Conservation (phyloP, 2,329 filamentous ascomycete species). For the Canariomyces notabilis region DNA sequence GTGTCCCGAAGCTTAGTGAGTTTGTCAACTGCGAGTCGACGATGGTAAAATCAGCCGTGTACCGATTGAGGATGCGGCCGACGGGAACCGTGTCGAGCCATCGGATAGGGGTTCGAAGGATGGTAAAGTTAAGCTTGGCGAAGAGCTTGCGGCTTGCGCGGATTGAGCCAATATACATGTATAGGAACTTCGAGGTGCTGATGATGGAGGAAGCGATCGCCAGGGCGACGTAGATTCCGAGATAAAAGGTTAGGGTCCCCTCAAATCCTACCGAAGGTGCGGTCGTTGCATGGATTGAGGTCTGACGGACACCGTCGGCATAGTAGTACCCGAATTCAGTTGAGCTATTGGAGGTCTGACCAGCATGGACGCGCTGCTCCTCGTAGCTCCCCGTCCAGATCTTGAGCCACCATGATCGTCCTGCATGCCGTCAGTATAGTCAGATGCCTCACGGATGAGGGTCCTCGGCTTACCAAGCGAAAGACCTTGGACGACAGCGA, state of each 20-base stretch:
- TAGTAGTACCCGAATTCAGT: constrained; percentile 38
- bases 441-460: constrained; percentile 8
- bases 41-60: constrained; percentile 70
- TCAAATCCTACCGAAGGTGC: constrained; percentile 27
- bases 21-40: constrained; percentile 64
- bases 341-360: constrained; percentile 25
- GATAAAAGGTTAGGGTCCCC: constrained; percentile 54
- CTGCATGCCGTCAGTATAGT: constrained; percentile 24
- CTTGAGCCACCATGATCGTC: constrained; percentile 59
- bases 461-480: constrained; percentile 41
- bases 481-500: constrained; percentile 49
- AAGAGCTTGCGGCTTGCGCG: constrained; percentile 66
- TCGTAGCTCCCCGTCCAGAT: constrained; percentile 53
- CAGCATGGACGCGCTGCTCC: constrained; percentile 25
- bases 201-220: constrained; percentile 53
- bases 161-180: constrained; percentile 60
- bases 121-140: constrained; percentile 57
- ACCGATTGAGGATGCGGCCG: constrained; percentile 71
- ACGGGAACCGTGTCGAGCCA: constrained; percentile 78
- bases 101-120: constrained; percentile 68
- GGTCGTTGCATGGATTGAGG: constrained; percentile 37
- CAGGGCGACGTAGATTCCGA: constrained; percentile 61
- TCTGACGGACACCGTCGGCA: constrained; percentile 44
- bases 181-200: constrained; percentile 58
- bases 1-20: constrained; percentile 56